These are phyloP conservation scores for Pseudogymnoascus pannorum DNA, from an alignment of 2,329 filamentous ascomycete species.

Conservation along the genomic window DNA sequence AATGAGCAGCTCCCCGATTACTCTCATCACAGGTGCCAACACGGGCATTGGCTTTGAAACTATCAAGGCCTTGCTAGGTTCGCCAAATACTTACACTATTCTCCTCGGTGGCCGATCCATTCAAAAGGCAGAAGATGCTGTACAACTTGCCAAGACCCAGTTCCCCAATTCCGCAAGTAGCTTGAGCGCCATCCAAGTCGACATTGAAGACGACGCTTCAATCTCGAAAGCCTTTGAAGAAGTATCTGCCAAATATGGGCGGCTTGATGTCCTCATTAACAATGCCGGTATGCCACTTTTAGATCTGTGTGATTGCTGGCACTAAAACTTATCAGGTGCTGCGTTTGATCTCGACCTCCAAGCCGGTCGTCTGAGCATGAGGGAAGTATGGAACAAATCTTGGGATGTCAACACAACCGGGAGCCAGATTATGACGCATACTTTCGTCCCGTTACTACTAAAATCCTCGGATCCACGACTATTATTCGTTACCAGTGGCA, in stretches of 20 bases:
- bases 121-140: conserved; percentile 36
- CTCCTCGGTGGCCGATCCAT: conserved; percentile 37
- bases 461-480: conserved; percentile 37
- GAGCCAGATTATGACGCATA: conserved; percentile 31
- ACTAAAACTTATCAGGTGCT: conserved; percentile 14
- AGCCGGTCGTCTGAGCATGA: conserved; percentile 25
- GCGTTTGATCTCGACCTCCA: conserved; percentile 28
- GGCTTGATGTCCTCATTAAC: conserved; percentile 31
- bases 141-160: conserved; percentile 26
- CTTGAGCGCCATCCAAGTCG: conserved; percentile 24
- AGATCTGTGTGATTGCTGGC: neutral
- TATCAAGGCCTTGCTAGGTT: conserved; percentile 20
- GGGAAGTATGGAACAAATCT: conserved; percentile 34
- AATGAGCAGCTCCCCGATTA: conserved; percentile 11
- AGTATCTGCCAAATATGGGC: conserved; percentile 23
- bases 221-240: conserved; percentile 26
- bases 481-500: conserved; percentile 41
- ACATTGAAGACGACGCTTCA: conserved; percentile 28
- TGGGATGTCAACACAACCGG: conserved; percentile 39
- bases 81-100: conserved; percentile 25
- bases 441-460: conserved; percentile 36
- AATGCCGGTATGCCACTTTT: conserved; percentile 23
- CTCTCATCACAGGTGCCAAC: conserved; percentile 36
- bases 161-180: conserved; percentile 27
- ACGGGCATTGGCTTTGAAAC: conserved; percentile 35